Conservation (phyloP, 139 green algal species). For the Edaphochlamys debaryana region DNA sequence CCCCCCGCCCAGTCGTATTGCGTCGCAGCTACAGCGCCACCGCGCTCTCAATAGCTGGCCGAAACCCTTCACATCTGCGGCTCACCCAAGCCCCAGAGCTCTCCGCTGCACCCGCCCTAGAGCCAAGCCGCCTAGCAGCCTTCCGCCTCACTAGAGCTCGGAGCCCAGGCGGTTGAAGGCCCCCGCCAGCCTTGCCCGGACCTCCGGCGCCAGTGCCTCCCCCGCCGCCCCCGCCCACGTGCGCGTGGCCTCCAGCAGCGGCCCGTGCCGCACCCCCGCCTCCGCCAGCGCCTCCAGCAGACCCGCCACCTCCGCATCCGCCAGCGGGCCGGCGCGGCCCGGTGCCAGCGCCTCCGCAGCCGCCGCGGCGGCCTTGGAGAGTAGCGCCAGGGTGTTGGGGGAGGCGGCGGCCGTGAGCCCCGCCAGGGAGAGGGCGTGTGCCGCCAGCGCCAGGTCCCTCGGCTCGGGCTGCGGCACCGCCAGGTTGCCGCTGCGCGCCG, state of each 20-base stretch:
- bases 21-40: too few relatives aligned
- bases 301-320: background rate
- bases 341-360: background rate
- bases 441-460: constrained; percentile 1
- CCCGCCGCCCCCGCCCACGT: too few relatives aligned
- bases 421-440: background rate
- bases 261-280: background rate
- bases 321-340: background rate
- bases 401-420: background rate
- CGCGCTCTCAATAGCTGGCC: too few relatives aligned
- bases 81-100: too few relatives aligned
- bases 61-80: too few relatives aligned
- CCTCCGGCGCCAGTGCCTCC: too few relatives aligned
- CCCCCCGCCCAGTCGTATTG: too few relatives aligned
- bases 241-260: background rate
- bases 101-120: too few relatives aligned
- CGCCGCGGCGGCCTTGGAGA: background rate
- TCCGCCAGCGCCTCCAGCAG: constrained; percentile 17
- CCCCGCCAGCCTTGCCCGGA: background rate
- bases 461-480: constrained; percentile 10
- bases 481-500: background rate
- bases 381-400: background rate
- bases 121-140: too few relatives aligned
- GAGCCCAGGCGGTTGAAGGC: background rate
- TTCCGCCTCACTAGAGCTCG: too few relatives aligned